These are phyloP conservation scores for Cryptosporidium parvum DNA, from an alignment of 169 alveolate species.

Conservation along the genomic window DNA sequence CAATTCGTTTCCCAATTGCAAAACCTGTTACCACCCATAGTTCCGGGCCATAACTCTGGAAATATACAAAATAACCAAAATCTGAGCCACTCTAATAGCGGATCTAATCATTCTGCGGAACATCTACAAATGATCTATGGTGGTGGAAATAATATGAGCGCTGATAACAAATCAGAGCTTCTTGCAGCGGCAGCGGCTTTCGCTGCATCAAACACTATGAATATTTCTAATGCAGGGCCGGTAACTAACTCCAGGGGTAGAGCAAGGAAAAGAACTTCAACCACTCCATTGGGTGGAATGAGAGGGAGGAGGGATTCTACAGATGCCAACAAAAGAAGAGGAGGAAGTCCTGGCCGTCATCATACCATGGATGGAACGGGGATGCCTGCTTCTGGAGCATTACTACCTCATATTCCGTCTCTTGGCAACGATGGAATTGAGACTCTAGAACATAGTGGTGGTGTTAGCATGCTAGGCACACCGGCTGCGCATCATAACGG, in stretches of 20 bases:
- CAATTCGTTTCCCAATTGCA: conserved; percentile 69
- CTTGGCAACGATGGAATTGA: conserved; percentile 68
- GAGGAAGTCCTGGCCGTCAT: conserved; percentile 75
- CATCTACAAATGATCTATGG: conserved; percentile 73
- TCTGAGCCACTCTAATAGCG: conserved; percentile 26
- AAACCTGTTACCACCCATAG: conserved; percentile 63
- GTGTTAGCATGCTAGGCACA: conserved; percentile 53
- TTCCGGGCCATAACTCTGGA: conserved; percentile 38
- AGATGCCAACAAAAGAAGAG: conserved; percentile 51
- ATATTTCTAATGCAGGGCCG: conserved; percentile 48
- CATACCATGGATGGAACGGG: conserved; percentile 34
- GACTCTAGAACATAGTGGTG: conserved; percentile 43
- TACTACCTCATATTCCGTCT: conserved; percentile 70
- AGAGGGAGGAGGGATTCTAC: conserved; percentile 74
- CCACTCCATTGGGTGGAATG: conserved; percentile 71
- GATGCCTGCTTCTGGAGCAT: conserved; percentile 27
- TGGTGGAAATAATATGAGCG: conserved; percentile 53
- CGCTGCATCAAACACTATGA: conserved; percentile 62
- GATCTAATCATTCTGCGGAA: conserved; percentile 66
- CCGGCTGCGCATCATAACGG: conserved; percentile 71
- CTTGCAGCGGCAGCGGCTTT: conserved; percentile 77
- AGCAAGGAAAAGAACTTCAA: conserved; percentile 64
- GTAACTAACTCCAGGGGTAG: conserved; percentile 63
- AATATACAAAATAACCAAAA: conserved; percentile 42
- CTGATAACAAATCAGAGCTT: conserved; percentile 70